Evolutionary conservation across 768 basidiomycete species (phyloP), one percentile per base, ranked within the genome.

Genomic region (Podaxis carcinomalis): DNA sequence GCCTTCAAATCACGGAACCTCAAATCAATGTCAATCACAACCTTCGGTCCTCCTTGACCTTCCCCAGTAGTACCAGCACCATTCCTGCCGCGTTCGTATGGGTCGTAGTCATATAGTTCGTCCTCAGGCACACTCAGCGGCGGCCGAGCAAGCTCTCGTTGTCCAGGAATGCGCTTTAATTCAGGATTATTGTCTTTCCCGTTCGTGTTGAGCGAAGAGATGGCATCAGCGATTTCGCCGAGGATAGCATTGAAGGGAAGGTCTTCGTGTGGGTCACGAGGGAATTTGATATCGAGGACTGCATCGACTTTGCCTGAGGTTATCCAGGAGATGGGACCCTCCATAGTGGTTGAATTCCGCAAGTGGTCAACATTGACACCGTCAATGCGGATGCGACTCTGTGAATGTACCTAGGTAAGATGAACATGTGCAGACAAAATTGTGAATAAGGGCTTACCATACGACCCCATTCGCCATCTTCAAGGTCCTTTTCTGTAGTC

Each of bases 201-300:
- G 51, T 72, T 32, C 32, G 32, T 70, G 25, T 78, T 78, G 9
- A 84, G 78, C 3, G 84, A 82, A 37, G 86, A 83, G 32, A 98
- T 89, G 51, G 91, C 93, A 68, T 93, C 92, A 2, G 93, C 90
- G 56, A 98, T 87, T 72, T 96, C 92, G n/a, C 83, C 90, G 4
- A 98, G 80, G 63, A 98, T 84, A 36, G 84, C 89, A 65, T 92
- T 89, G 66, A 97, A 80, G 16, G 86, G 84, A 16, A 82, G 74
- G 64, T 86, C 83, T 60, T 89, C 88, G 54, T 79, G 71, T 9
- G 85, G 85, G 66, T 93, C 88, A 16, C 86, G 86, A 23, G 97
- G 95, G 73, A 99, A 98, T 69, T 95, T 94, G 75, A 99, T 95
- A 74, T 99, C 97, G 23, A 98, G 83, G 4, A 99, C 97, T 9